Base-by-base conservation (phyloP, 2,329 filamentous ascomycete species). In the Fusarium sp. region DNA sequence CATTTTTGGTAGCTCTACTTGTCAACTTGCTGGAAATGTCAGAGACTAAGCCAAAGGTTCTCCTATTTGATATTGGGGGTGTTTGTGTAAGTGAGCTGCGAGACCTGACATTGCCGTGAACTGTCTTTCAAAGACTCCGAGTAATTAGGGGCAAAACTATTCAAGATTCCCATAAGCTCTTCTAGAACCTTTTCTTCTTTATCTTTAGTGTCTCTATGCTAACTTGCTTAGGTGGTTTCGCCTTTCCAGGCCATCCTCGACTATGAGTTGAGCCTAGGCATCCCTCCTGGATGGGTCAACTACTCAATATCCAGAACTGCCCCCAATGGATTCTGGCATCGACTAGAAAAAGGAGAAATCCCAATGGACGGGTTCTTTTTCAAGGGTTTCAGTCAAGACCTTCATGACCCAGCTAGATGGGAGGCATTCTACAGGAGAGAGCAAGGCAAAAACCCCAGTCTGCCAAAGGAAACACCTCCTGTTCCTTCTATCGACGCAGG, bases 51-150 rank as follows among this genome's bases (percentile, higher is more conserved):
- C 91, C 91, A 28, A 90, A 91, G 69, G 91, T 91, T 52, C 80
- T 96, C 29, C 82, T 99, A 22, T 98, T 98, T 76, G 95, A 99
- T 77, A 95, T 99, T 68, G 95, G 95, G 35, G 95, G 95, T 61
- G 95, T 99, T 69, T 96, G 92, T 83, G 94, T 97, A 89, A 83
- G 92, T 88, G 39, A 31, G 22, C 22, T 8, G 32, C 10, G 24
- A 42, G 25, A 32, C 31, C 7, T 6, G 39, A 12, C 13, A 34
- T 3, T 22, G 8, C 10, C 36, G 10, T 13, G 13, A n/a, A 5
- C 22, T 24, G 19, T 15, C 28, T n/a, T n/a, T 24, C 4, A 29
- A 35, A 19, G 13, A 19, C 34, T 36, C 19, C 15, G 10, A 8
- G 15, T 36, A 5, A 19, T 12, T 19, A 24, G 6, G 8, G 9